Evolutionary conservation across 352 stramenopile genomes (phyloP), one percentile per base, ranked within the genome.

Genomic region (Globisporangium barbulae): DNA sequence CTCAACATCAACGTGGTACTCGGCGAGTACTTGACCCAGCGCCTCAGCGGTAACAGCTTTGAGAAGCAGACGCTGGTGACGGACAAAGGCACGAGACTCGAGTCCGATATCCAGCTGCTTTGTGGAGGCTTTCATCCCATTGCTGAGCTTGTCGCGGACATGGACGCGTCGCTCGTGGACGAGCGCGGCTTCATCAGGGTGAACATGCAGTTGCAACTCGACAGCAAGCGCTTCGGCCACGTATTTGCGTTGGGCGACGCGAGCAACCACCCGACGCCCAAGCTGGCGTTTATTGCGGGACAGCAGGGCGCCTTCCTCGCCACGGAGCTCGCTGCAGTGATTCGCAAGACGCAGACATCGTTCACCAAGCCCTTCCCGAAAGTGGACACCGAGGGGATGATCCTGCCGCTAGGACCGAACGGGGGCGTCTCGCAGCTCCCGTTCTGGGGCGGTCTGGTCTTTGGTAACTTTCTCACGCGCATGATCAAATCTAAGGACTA

Each of bases 1-100:
- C 54, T 88, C 37, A 68, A 68, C 10, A 69, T 93, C 35, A 70
- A 79, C 30, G 69, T 90, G 56, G 69, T 90, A 25, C 50, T 85
- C 9, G 76, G 74, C 3, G 79, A 93, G 58, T 69, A 75, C 0
- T 67, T 89, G 33, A 48, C 41, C 0, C 63, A 85, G 57, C 70
- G 67, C 8, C 57, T 88, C n/a, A 55, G 33, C 5, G 68, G 50
- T 15, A 72, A 78, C 48, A 49, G 6, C 15, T 81, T 79, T 25
- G 58, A 68, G 37, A 72, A 70, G 53, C 69, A 62, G n/a, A 70
- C 64, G 10, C 22, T 86, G 8, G 70, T 70, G 28, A 84, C 74
- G 1, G 55, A 78, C 66, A 80, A 77, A 17, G 74, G 75, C 53
- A 85, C 72, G 28, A 28, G 22, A 22, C 78, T 88, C 31, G 67